phyloP scores from a whole-genome alignment of 345 rosid genomes.

The Eutrema yunnanense region DNA sequence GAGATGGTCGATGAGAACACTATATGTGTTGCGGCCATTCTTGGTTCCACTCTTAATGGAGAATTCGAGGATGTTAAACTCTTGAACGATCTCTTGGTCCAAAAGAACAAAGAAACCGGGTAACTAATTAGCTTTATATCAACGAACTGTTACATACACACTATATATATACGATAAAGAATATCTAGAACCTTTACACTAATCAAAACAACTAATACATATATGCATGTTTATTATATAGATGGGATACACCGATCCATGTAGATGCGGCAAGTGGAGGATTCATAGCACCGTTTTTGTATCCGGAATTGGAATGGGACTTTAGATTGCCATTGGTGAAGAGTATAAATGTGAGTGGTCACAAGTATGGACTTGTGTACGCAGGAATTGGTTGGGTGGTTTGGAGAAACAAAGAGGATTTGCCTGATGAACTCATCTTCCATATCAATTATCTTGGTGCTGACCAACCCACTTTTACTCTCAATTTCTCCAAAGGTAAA shows the following conservation, averaged over 20 bases:
- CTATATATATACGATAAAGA: neutral
- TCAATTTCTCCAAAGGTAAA: slow-evolving; percentile 56
- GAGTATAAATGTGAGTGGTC: slow-evolving; percentile 59
- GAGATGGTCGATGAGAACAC: slow-evolving; percentile 69
- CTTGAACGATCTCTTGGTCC: slow-evolving; percentile 41
- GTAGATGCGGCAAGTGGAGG: slow-evolving; percentile 70
- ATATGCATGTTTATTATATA: slow-evolving; percentile 12
- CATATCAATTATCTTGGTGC: slow-evolving; percentile 58
- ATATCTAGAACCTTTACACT: neutral
- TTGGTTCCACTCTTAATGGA: slow-evolving; percentile 62
- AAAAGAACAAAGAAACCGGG: slow-evolving; percentile 48
- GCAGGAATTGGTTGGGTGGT: slow-evolving; percentile 62
- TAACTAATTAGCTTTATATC: neutral
- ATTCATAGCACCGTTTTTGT: slow-evolving; percentile 51
- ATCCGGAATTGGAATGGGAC: slow-evolving; percentile 65
- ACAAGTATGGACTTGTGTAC: slow-evolving; percentile 56
- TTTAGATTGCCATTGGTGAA: slow-evolving; percentile 53
- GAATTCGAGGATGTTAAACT: slow-evolving; percentile 62
- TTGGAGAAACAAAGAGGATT: slow-evolving; percentile 58
- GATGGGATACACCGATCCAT: slow-evolving; percentile 62
- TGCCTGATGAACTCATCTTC: slow-evolving; percentile 60
- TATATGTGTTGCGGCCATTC: slow-evolving; percentile 57
- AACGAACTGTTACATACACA: neutral
- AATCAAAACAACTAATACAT: neutral
- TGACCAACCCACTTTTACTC: slow-evolving; percentile 64